These are phyloP conservation scores for Ceratobasidium sp. DNA, from an alignment of 1,284 basidiomycete genomes.

Conservation along the genomic window DNA sequence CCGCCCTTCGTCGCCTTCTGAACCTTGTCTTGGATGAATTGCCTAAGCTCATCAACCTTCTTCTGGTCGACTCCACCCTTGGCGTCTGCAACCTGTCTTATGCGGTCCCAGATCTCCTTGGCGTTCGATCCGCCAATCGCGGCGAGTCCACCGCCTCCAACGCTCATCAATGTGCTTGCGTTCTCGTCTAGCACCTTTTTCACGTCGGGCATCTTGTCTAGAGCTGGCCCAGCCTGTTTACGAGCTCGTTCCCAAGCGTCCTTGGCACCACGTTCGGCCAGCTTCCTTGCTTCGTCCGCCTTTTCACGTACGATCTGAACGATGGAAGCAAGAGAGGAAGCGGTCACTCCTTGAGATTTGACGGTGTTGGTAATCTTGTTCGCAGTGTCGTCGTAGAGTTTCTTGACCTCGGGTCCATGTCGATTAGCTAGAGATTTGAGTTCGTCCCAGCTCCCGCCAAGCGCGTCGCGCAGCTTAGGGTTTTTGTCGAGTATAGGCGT, in stretches of 20 bases:
- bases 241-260: constrained; percentile 57
- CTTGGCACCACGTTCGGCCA: constrained; percentile 54
- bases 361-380: constrained; percentile 41
- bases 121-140: constrained; percentile 50
- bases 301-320: constrained; percentile 52
- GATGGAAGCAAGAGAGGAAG: constrained; percentile 27
- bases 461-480: constrained; percentile 48
- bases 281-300: constrained; percentile 54
- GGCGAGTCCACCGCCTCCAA: constrained; percentile 49
- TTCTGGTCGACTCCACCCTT: constrained; percentile 55
- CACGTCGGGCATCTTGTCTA: constrained; percentile 56
- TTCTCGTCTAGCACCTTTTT: constrained; percentile 52
- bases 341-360: constrained; percentile 43
- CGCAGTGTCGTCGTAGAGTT: constrained; percentile 45
- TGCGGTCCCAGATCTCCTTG: constrained; percentile 55
- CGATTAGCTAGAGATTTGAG: constrained; percentile 37
- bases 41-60: constrained; percentile 57
- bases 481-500: constrained; percentile 46
- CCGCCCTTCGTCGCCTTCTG: constrained; percentile 53
- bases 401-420: constrained; percentile 39
- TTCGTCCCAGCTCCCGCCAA: constrained; percentile 48
- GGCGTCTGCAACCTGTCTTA: constrained; percentile 54
- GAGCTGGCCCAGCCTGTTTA: constrained; percentile 55
- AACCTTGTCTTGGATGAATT: constrained; percentile 55
- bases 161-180: constrained; percentile 33